Evolutionary conservation across 2,329 filamentous ascomycete species (phyloP), one percentile per base, ranked within the genome.

Genomic region (Cercospora canescens): DNA sequence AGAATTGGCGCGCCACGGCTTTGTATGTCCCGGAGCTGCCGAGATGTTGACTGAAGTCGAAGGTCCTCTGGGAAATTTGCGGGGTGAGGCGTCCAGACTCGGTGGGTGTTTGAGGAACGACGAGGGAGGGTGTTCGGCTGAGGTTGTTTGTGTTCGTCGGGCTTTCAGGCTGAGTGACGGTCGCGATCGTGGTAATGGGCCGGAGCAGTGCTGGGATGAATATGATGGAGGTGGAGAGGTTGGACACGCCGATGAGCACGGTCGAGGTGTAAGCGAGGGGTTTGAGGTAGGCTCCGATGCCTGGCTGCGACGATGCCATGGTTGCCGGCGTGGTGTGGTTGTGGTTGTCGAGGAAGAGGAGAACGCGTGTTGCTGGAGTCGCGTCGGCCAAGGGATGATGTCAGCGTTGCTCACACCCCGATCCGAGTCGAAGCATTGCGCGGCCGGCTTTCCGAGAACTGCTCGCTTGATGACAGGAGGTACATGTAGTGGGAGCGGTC

Each of bases 1-100:
- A 62, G 65, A 75, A 75, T 48, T 75, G 74, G 34, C 70, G 59
- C 11, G 74, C 73, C 7, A 74, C 72, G 39, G 72, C 60, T 64
- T 72, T 69, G 66, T 75, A 74, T 34, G 72, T 70, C n/a, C 67
- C 65, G 3, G 63, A 66, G 59, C 57, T 60, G 32, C 68, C 64
- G n/a, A 68, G 60, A 56, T 62, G 66, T 35, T 67, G 62, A n/a
- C 62, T 65, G 55, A 64, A 62, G 60, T 66, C 59, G 54, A 66
- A 68, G 66, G 37, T 52, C 32, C 37, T 69, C 57, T 60, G 67
- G 55, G 39, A 70, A 50, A 56, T 68, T 58, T 66, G 59, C 6
- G 69, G 69, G 3, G 69, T 71, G 11, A 71, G 62, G 34, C 68
- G 65, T 16, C 70, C 70, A 26, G 65, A 66, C 30, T 70, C 69